These are phyloP conservation scores for Fusarium ambrosium DNA, from an alignment of 2,329 filamentous ascomycete species.

Conservation along the genomic window DNA sequence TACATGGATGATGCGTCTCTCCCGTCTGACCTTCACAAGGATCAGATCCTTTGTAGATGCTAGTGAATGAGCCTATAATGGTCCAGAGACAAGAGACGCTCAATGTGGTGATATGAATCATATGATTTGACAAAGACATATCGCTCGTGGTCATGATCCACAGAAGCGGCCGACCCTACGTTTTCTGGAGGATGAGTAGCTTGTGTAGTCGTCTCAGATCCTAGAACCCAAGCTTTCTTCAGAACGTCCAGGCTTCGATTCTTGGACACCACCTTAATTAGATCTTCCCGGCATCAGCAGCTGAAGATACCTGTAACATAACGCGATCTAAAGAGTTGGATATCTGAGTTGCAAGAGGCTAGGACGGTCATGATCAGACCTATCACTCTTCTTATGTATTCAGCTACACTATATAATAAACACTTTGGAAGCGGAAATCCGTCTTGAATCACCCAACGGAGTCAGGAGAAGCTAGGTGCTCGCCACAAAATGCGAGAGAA, in stretches of 20 bases:
- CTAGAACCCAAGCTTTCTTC: conserved; percentile 22
- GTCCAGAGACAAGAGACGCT: conserved; percentile 54
- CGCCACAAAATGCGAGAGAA: conserved; percentile 52
- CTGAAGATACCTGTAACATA: conserved; percentile 39
- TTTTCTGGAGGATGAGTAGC: conserved; percentile 50
- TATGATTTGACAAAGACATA: conserved; percentile 47
- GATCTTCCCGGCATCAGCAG: conserved; percentile 47
- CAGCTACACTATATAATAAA: neutral
- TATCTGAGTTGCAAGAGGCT: too few relatives aligned
- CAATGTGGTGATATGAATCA: conserved; percentile 59
- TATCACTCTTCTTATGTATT: neutral
- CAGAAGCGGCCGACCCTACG: conserved; percentile 39
- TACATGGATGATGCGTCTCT: conserved; percentile 57
- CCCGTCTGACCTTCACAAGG: conserved; percentile 48
- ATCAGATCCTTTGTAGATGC: conserved; percentile 56
- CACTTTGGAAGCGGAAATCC: conserved; percentile 46
- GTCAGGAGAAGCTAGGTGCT: conserved; percentile 55
- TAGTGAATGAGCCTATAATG: conserved; percentile 44
- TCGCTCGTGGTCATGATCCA: conserved; percentile 41
- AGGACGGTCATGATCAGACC: conserved; percentile 39
- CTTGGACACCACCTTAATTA: conserved; percentile 48
- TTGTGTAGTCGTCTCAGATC: conserved; percentile 36
- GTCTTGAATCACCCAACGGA: conserved; percentile 49
- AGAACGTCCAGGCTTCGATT: conserved; percentile 34
- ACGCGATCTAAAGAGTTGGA: too few relatives aligned